These are phyloP conservation scores for Penicillium sp. DNA, from an alignment of 2,329 filamentous ascomycete species.

Conservation along the genomic window DNA sequence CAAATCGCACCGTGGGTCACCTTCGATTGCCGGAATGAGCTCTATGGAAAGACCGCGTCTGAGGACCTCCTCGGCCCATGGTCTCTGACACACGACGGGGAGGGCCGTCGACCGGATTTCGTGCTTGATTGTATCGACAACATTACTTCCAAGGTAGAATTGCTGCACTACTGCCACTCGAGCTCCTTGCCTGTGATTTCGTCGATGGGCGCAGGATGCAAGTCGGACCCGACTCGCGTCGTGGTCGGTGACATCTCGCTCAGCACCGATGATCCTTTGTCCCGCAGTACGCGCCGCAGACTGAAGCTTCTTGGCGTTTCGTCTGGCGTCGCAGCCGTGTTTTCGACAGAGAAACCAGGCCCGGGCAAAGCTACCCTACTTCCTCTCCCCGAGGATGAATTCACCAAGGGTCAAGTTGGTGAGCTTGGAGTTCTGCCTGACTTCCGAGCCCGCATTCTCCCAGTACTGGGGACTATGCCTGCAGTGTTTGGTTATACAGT, in stretches of 20 bases:
- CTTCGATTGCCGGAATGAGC: slow-evolving; percentile 81
- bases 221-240: slow-evolving; percentile 80
- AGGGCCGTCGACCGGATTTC: slow-evolving; percentile 67
- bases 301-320: slow-evolving; percentile 75
- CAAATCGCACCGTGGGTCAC: slow-evolving; percentile 89
- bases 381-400: slow-evolving; percentile 84
- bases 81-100: slow-evolving; percentile 49
- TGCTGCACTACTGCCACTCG: slow-evolving; percentile 83
- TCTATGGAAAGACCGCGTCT: slow-evolving; percentile 71
- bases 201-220: slow-evolving; percentile 94
- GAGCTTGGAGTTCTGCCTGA: slow-evolving; percentile 87
- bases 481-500: slow-evolving; percentile 90
- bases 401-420: slow-evolving; percentile 77
- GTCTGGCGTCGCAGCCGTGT: slow-evolving; percentile 86
- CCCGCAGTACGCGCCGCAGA: slow-evolving; percentile 75
- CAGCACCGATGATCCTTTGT: slow-evolving; percentile 85
- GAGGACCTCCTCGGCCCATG: slow-evolving; percentile 67
- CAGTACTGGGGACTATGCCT: slow-evolving; percentile 94
- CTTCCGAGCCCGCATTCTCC: slow-evolving; percentile 91
- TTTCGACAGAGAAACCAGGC: slow-evolving; percentile 84
- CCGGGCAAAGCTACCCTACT: slow-evolving; percentile 89
- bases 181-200: slow-evolving; percentile 80
- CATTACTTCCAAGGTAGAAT: slow-evolving; percentile 90
- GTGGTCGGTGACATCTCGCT: slow-evolving; percentile 87
- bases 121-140: slow-evolving; percentile 99